These are phyloP conservation scores for Pseudogymnoascus sp. DNA, from an alignment of 2,329 filamentous ascomycete species.

Conservation along the genomic window DNA sequence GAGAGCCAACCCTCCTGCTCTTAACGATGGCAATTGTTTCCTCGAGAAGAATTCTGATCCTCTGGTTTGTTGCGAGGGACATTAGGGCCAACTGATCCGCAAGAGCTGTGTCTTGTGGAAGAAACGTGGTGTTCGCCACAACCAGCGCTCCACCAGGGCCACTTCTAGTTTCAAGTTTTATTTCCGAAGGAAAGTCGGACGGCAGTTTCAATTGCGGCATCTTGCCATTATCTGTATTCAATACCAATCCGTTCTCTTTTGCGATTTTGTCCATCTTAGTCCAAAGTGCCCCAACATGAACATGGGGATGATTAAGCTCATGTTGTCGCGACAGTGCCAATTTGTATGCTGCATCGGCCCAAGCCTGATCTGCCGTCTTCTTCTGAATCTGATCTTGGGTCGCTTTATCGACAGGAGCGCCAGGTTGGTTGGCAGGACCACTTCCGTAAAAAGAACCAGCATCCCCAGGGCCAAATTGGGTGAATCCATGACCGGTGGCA, in stretches of 20 bases:
- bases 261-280: constrained; percentile 48
- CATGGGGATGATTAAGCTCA: constrained; percentile 49
- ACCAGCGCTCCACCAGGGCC: constrained; percentile 57
- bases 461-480: constrained; percentile 45
- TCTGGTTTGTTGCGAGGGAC: constrained; percentile 74
- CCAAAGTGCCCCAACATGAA: constrained; percentile 20
- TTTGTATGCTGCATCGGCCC: constrained; percentile 51
- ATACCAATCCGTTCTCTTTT: constrained; percentile 45
- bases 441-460: constrained; percentile 55
- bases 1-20: constrained; percentile 67
- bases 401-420: constrained; percentile 37
- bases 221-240: constrained; percentile 51
- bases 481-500: constrained; percentile 39
- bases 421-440: constrained; percentile 56
- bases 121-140: constrained; percentile 56
- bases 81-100: constrained; percentile 77
- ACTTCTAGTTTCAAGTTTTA: constrained; percentile 47
- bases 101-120: constrained; percentile 66
- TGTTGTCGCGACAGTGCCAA: constrained; percentile 48
- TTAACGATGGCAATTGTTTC: constrained; percentile 64
- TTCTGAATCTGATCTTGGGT: constrained; percentile 58
- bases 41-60: constrained; percentile 65
- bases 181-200: constrained; percentile 21
- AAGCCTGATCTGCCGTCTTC: constrained; percentile 56
- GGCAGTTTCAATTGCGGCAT: constrained; percentile 32